Percentiles rank a stretch among this genome's conserved stretches.
Evolutionary conservation across 768 basidiomycete genomes (phyloP).

Genomic region (Boletus rubescentipes): DNA sequence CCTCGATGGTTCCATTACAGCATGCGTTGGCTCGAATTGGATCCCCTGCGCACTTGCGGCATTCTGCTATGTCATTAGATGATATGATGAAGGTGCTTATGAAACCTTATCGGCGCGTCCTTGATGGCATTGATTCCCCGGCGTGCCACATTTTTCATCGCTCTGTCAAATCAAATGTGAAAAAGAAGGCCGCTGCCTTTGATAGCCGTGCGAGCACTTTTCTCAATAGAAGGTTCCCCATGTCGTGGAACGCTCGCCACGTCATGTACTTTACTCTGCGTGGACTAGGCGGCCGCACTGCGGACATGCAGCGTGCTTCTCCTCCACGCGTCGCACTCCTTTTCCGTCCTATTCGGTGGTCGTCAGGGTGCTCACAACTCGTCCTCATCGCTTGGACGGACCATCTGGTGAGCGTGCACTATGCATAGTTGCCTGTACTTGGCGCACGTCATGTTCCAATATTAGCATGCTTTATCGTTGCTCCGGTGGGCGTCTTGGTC

Average conservation of each 20-base stretch:
- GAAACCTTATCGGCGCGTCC: slow-evolving; percentile 27
- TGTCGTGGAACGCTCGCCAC: slow-evolving; percentile 21
- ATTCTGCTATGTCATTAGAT: slow-evolving; percentile 21
- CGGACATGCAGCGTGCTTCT: slow-evolving; percentile 19
- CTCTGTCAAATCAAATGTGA: slow-evolving; percentile 19
- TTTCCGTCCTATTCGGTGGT: slow-evolving; percentile 1
- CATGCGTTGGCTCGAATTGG: slow-evolving; percentile 15
- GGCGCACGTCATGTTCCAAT: slow-evolving; percentile 9
- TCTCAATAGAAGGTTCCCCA: slow-evolving; percentile 20
- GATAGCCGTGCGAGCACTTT: slow-evolving; percentile 17
- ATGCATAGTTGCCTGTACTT: not conserved
- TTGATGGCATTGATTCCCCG: slow-evolving; percentile 30
- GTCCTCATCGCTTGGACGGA: not conserved
- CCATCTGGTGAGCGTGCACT: not conserved
- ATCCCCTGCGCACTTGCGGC: slow-evolving; percentile 13
- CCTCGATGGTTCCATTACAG: slow-evolving; percentile 23
- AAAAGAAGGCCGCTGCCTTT: slow-evolving; percentile 25
- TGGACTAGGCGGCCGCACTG: slow-evolving; percentile 24
- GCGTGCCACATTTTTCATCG: slow-evolving; percentile 21
- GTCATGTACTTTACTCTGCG: slow-evolving; percentile 13
- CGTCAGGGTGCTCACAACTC: not conserved
- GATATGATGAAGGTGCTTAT: slow-evolving; percentile 27
- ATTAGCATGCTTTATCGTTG: slow-evolving; percentile 1
- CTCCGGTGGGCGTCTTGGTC: slow-evolving; percentile 2
- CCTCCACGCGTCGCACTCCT: not conserved